Evolutionary conservation across 345 rosid species (phyloP).

Genomic region (Eucalyptus caleyi): DNA sequence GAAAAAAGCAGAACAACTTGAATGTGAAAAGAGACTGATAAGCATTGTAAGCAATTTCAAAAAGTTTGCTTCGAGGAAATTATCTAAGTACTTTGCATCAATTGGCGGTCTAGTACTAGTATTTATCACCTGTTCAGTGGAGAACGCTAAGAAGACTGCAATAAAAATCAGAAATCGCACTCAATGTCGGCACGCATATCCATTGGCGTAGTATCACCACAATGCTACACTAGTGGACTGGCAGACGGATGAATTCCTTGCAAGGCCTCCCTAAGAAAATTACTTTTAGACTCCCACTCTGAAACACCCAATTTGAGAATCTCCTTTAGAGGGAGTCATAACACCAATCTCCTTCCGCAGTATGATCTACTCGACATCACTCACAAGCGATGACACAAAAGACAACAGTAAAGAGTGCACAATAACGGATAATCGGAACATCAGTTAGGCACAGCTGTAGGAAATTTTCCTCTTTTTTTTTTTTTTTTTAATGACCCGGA

Average conservation of each 20-base stretch:
- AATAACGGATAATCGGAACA: neutral
- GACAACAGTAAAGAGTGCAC: neutral
- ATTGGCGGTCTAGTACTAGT: neutral
- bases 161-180: neutral
- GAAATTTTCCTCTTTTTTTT: neutral
- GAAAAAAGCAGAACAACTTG: neutral
- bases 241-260: neutral
- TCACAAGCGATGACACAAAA: neutral
- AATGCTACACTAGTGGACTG: neutral
- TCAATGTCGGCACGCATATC: neutral
- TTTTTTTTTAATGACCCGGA: too few species aligned
- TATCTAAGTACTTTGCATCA: neutral
- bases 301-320: neutral
- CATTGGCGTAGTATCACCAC: neutral
- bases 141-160: neutral
- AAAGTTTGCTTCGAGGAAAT: neutral
- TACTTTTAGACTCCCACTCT: neutral
- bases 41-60: neutral
- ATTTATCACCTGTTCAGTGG: neutral
- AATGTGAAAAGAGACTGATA: neutral
- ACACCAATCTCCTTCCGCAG: neutral
- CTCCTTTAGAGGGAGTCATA: neutral
- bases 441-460: neutral
- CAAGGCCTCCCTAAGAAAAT: neutral
- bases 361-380: neutral